Conservation (phyloP, 306 rosid genomes). For the Adenanthera pavonina region DNA sequence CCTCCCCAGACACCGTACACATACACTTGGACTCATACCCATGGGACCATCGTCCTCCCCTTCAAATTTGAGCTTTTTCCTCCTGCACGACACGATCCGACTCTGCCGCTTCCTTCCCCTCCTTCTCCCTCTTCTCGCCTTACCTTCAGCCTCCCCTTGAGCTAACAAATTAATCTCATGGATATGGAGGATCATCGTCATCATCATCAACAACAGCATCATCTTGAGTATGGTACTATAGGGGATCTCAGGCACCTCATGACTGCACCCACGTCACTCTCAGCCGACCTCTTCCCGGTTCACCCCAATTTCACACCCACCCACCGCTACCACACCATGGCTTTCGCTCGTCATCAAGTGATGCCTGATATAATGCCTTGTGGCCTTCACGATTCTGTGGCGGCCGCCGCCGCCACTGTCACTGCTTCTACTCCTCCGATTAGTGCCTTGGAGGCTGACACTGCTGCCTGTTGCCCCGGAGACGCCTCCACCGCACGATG, state of each 20-base stretch:
- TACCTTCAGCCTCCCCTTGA: background rate
- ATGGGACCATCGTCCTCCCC: constrained; percentile 83
- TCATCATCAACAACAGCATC: constrained; percentile 16
- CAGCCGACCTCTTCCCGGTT: constrained; percentile 53
- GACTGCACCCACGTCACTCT: constrained; percentile 46
- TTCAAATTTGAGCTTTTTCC: constrained; percentile 52
- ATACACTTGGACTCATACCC: constrained; percentile 22
- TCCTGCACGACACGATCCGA: constrained; percentile 93
- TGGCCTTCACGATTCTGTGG: constrained; percentile 37
- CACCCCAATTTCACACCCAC: constrained; percentile 56
- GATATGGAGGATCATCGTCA: constrained; percentile 67
- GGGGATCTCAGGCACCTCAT: constrained; percentile 73
- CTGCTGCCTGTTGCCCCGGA: constrained; percentile 46
- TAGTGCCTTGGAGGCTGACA: constrained; percentile 59
- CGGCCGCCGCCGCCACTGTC: constrained; percentile 27
- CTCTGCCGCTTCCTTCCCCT: constrained; percentile 64
- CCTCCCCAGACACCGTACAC: constrained; percentile 25
- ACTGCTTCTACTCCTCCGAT: constrained; percentile 46
- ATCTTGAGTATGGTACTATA: constrained; percentile 38
- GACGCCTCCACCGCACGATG: constrained; percentile 68
- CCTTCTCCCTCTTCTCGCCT: constrained; percentile 8
- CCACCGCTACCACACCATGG: constrained; percentile 57
- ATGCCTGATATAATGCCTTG: constrained; percentile 43
- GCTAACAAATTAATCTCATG: constrained; percentile 40
- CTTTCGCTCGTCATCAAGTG: constrained; percentile 50